Percentiles rank a stretch among this genome's conserved stretches.
These are phyloP conservation scores for Lagerstroemia speciosa DNA, from an alignment of 345 rosid genomes.

Conservation along the genomic window DNA sequence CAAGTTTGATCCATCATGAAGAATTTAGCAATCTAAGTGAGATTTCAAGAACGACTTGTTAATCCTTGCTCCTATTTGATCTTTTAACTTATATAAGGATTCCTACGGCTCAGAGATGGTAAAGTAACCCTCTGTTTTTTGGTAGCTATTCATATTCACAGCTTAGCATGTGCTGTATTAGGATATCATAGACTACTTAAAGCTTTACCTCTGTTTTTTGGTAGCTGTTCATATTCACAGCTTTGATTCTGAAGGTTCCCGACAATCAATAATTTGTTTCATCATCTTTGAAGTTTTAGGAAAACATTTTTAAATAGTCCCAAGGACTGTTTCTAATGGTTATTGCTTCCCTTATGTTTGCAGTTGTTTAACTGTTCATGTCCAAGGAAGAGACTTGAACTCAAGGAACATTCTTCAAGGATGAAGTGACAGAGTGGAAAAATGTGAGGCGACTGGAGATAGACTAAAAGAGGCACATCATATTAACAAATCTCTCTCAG, in stretches of 20 bases:
- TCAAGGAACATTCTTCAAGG: conserved; percentile 18
- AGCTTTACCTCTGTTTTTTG: too few relatives aligned
- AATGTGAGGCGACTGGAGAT: conserved; percentile 93
- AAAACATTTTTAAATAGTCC: neutral
- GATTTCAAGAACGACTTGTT: neutral
- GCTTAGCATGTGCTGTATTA: conserved; percentile 88
- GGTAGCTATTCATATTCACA: conserved; percentile 70
- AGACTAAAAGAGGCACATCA: conserved; percentile 93
- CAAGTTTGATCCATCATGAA: too few relatives aligned
- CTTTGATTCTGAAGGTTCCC: neutral
- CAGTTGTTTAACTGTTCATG: conserved; percentile 95
- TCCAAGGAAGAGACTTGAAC: conserved; percentile 64
- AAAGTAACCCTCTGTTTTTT: neutral
- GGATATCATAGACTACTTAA: conserved; percentile 86
- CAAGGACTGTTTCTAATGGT: neutral
- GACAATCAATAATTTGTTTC: neutral
- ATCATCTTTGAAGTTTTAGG: too few relatives aligned
- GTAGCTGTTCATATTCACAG: too few relatives aligned
- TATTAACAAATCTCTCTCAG: conserved; percentile 83
- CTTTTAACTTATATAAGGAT: neutral
- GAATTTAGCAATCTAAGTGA: conserved; percentile 73
- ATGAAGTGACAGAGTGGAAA: conserved; percentile 91
- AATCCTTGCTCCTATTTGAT: neutral
- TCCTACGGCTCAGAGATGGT: neutral
- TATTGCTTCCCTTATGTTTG: conserved; percentile 17